phyloP scores from a whole-genome alignment of 2,329 filamentous ascomycete species.

The Incumbomyces lentus region DNA sequence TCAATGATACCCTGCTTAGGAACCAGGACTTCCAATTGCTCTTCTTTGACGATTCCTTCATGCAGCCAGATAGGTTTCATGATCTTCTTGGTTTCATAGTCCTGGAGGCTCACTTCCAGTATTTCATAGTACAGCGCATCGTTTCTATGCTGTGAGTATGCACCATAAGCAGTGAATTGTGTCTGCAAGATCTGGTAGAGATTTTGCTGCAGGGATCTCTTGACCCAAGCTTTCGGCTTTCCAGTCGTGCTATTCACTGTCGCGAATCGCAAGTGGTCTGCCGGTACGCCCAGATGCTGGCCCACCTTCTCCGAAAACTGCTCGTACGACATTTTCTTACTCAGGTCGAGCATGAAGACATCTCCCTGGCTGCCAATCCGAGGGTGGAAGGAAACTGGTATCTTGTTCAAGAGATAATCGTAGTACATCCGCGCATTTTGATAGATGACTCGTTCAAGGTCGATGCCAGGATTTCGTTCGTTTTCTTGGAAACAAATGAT shows the following conservation, averaged over 20 bases:
- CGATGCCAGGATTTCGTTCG: conserved; percentile 32
- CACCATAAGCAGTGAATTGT: conserved; percentile 60
- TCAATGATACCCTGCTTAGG: conserved; percentile 72
- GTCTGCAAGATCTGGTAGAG: conserved; percentile 69
- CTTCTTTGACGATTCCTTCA: conserved; percentile 88
- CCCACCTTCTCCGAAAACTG: conserved; percentile 75
- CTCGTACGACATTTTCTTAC: conserved; percentile 83
- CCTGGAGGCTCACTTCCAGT: conserved; percentile 83
- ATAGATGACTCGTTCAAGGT: conserved; percentile 38
- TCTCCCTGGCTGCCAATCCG: conserved; percentile 43
- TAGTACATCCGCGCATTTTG: conserved; percentile 76
- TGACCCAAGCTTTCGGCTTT: conserved; percentile 67
- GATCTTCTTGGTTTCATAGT: conserved; percentile 84
- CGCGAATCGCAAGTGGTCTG: conserved; percentile 84
- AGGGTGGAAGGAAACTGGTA: conserved; percentile 67
- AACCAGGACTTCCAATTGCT: conserved; percentile 71
- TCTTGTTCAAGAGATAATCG: conserved; percentile 80
- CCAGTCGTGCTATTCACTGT: conserved; percentile 69
- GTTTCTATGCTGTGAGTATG: conserved; percentile 53
- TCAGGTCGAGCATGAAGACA: conserved; percentile 68
- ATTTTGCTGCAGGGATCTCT: conserved; percentile 60
- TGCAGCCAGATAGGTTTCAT: conserved; percentile 75
- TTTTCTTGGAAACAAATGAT: conserved; percentile 86
- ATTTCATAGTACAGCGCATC: conserved; percentile 88
- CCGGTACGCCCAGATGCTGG: conserved; percentile 62